A percentile compares a stretch with the other conserved stretches of the same genome.
Conservation (phyloP, 2,329 filamentous ascomycete genomes). For the Penicillium thymicola region DNA sequence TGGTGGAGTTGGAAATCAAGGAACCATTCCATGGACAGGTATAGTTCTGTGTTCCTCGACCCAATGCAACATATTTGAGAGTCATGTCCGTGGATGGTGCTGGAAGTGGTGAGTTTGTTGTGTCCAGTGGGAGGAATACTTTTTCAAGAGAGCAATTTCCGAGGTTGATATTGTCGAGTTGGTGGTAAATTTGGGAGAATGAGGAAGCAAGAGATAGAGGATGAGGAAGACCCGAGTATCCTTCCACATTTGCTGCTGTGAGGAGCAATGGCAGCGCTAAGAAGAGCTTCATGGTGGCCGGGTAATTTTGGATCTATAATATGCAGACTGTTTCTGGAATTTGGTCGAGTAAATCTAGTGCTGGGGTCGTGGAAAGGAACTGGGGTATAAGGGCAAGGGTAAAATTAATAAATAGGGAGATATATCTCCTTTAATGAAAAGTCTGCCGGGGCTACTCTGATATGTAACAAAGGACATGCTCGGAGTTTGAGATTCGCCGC, state of each 20-base stretch:
- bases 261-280: neutral
- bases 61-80: slow-evolving; percentile 47
- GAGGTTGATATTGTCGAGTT: slow-evolving; percentile 20
- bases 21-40: slow-evolving; percentile 37
- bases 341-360: neutral
- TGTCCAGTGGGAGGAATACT: slow-evolving; percentile 15
- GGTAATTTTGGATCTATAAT: neutral
- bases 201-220: slow-evolving; percentile 14
- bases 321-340: neutral
- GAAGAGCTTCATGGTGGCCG: slow-evolving; percentile 4
- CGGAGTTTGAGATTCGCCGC: neutral
- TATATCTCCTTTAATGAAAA: neutral
- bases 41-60: slow-evolving; percentile 52
- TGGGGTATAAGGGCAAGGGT: neutral
- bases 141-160: slow-evolving; percentile 24
- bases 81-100: slow-evolving; percentile 25
- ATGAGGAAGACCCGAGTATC: slow-evolving; percentile 8
- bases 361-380: neutral
- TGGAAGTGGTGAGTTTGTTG: slow-evolving; percentile 27
- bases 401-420: neutral
- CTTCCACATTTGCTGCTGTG: neutral
- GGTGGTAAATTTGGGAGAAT: slow-evolving; percentile 19
- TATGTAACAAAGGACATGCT: slow-evolving; percentile 4
- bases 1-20: neutral
- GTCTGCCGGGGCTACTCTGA: neutral